Percentiles rank a stretch among this genome's conserved stretches.
phyloP scores from a whole-genome alignment of 768 basidiomycete species.

The Lactifluus volemus region DNA sequence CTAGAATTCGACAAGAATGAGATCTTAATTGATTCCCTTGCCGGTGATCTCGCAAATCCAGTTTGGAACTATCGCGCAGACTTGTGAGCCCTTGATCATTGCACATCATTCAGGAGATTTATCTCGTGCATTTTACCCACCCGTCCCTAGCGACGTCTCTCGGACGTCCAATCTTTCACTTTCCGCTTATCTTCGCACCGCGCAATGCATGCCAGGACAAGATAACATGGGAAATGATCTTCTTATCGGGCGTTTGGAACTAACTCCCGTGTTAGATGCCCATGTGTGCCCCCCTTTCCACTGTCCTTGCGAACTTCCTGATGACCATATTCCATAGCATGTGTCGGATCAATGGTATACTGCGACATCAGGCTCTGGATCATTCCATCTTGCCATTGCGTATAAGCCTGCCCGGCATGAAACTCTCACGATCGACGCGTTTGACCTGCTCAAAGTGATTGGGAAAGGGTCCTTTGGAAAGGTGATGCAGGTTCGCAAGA shows the following conservation, averaged over 20 bases:
- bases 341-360: conserved; percentile 87
- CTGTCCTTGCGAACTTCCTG: conserved; percentile 1
- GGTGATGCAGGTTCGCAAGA: conserved; percentile 99
- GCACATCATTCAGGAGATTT: background rate
- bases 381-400: conserved; percentile 92
- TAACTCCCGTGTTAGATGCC: conserved; percentile 74
- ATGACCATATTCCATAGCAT: conserved; percentile 37
- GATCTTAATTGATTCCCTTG: conserved; percentile 90
- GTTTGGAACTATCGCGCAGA: conserved; percentile 95
- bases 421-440: conserved; percentile 88
- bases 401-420: conserved; percentile 84
- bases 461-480: conserved; percentile 98
- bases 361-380: conserved; percentile 76
- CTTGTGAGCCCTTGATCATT: conserved; percentile 54
- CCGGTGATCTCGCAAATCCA: conserved; percentile 83
- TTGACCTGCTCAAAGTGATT: conserved; percentile 95
- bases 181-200: conserved; percentile 84
- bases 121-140: conserved; percentile 7
- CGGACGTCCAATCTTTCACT: conserved; percentile 88
- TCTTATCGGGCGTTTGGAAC: conserved; percentile 86
- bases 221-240: conserved; percentile 98
- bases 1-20: conserved; percentile 98
- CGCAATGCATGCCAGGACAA: conserved; percentile 58
- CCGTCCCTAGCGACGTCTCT: conserved; percentile 74
- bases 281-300: conserved; percentile 40